These are phyloP conservation scores for Ogataea degrootiae DNA, from an alignment of 805 yeast genomes.

Conservation along the genomic window DNA sequence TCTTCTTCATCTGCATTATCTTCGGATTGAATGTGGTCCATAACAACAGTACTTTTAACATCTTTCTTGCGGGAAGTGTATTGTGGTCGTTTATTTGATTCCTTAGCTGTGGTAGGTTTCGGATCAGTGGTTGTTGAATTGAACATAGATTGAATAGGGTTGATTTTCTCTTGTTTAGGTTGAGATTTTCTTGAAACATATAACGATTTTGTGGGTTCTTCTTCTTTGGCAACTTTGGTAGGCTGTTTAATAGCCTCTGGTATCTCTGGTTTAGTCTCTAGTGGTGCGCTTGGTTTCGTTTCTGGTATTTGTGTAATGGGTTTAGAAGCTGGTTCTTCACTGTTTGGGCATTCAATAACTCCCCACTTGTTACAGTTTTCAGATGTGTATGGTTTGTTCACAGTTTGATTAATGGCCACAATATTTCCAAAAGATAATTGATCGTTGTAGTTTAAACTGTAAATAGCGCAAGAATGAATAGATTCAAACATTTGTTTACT, in stretches of 20 bases:
- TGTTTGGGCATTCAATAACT: conserved; percentile 16
- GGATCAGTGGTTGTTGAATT: background rate
- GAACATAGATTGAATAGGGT: no score
- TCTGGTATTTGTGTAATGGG: no score
- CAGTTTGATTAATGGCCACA: conserved; percentile 12
- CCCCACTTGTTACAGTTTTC: conserved; percentile 24
- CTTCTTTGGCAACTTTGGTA: conserved; percentile 12
- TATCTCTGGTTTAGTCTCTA: background rate
- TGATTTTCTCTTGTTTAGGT: background rate
- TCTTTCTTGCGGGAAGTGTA: conserved; percentile 16
- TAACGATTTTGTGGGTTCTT: conserved; percentile 12
- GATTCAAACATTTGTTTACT: conserved; percentile 13
- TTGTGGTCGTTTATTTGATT: conserved; percentile 2
- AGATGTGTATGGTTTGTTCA: conserved; percentile 8
- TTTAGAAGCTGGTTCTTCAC: background rate
- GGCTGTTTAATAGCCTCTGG: conserved; percentile 11
- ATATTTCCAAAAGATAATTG: conserved; percentile 15
- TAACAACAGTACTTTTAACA: conserved; percentile 10
- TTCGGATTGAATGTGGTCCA: conserved; percentile 1
- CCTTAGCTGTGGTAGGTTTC: background rate
- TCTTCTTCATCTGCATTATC: conserved; percentile 5
- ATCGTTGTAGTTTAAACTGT: conserved; percentile 19
- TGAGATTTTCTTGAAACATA: conserved; percentile 8
- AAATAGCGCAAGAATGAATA: conserved; percentile 16
- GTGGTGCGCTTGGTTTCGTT: no score